These are phyloP conservation scores for Linum lewisii DNA, from an alignment of 345 rosid species.

Conservation along the genomic window DNA sequence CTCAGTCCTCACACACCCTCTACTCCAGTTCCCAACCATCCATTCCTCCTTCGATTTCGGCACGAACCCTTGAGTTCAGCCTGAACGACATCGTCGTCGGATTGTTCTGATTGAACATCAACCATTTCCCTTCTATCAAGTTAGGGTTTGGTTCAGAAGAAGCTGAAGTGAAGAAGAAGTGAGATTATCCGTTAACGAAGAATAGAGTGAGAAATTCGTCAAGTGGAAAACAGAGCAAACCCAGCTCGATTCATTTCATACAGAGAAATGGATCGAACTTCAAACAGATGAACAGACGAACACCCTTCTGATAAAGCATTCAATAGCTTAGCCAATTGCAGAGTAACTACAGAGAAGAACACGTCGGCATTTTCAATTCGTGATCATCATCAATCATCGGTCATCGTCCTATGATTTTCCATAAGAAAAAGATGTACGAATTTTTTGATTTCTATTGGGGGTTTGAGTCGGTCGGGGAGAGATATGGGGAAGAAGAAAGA, in stretches of 20 bases:
- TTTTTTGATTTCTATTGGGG: too few species aligned
- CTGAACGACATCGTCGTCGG: constrained; percentile 33
- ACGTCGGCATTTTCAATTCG: too few species aligned
- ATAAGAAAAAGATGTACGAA: too few species aligned
- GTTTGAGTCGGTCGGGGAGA: too few species aligned
- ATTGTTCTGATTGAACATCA: constrained; percentile 27
- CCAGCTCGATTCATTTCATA: background rate
- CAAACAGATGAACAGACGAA: too few species aligned
- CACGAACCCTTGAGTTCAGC: constrained; percentile 22
- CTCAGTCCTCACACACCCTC: background rate
- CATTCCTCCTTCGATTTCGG: background rate
- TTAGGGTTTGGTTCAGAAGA: constrained; percentile 9
- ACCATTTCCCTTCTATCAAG: constrained; percentile 46
- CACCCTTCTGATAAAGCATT: too few species aligned
- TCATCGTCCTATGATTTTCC: too few species aligned
- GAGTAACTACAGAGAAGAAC: too few species aligned
- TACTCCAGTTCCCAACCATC: background rate
- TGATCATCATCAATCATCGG: too few species aligned
- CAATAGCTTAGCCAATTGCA: too few species aligned
- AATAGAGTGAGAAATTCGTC: background rate
- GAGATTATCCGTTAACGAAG: too few species aligned
- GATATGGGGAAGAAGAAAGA: too few species aligned
- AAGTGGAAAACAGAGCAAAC: background rate
- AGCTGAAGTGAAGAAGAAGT: background rate
- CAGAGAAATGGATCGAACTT: background rate